These are phyloP conservation scores for Colletotrichum liaoningense DNA, from an alignment of 2,329 filamentous ascomycete species.

Conservation along the genomic window DNA sequence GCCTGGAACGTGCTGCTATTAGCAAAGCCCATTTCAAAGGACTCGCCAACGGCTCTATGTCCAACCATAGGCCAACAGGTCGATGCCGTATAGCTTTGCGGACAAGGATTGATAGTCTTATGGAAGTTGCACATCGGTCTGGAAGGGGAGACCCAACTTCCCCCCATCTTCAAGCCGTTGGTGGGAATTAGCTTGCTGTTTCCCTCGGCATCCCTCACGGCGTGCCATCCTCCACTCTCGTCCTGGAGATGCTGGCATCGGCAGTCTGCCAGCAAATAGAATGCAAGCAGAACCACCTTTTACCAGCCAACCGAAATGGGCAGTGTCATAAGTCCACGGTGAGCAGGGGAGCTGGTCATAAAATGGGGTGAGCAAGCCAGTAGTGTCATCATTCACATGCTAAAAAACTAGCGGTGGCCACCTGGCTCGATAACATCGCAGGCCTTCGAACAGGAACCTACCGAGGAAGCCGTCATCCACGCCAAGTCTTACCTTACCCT, in stretches of 20 bases:
- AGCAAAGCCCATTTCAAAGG: not conserved
- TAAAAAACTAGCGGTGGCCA: slow-evolving; percentile 31
- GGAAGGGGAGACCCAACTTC: not conserved
- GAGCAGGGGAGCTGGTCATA: slow-evolving; percentile 3
- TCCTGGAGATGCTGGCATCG: slow-evolving; percentile 7
- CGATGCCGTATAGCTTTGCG: not conserved
- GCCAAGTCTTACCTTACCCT: slow-evolving; percentile 6
- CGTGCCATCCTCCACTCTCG: not conserved
- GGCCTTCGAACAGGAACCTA: slow-evolving; percentile 14
- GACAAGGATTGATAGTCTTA: not conserved
- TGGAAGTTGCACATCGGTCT: not conserved
- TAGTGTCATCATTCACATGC: slow-evolving; percentile 32
- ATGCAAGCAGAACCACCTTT: slow-evolving; percentile 16
- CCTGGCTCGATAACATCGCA: slow-evolving; percentile 10
- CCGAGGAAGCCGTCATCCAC: slow-evolving; percentile 26
- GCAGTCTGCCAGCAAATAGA: slow-evolving; percentile 14
- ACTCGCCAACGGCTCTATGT: not conserved
- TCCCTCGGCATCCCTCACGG: slow-evolving; percentile 10
- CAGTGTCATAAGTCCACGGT: slow-evolving; percentile 16
- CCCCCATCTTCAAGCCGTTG: not conserved
- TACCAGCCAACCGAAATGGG: slow-evolving; percentile 24
- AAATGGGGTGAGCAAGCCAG: slow-evolving; percentile 6
- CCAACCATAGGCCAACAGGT: not conserved
- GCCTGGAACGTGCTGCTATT: not conserved
- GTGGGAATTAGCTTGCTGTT: not conserved